Evolutionary conservation across 208 protist genomes (phyloP), one percentile per base, ranked within the genome.

Genomic region (Trypanosoma congolense): DNA sequence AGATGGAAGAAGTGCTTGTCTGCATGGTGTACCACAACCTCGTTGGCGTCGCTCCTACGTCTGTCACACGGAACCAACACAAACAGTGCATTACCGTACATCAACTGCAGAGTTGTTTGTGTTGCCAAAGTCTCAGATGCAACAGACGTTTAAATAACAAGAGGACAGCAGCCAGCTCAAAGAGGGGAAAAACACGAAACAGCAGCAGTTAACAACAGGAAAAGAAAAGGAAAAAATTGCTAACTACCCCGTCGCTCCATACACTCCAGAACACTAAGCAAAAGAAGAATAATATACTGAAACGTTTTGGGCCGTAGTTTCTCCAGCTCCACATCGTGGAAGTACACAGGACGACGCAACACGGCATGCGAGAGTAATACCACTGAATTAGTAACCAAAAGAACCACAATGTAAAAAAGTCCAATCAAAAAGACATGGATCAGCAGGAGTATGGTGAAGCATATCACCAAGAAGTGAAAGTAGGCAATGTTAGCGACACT

Each of bases 261-360:
- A 59, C 90, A 91, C 25, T 56, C 51, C 9, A 93, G 49, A 4
- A 74, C 45, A 4, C 85, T 41, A 4, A 93, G 31, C 16, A 72
- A 33, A 12, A 87, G 19, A 4, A 70, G 72, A 16, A 89, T 54
- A 6, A 75, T 48, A 55, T 90, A 86, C 56, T 90, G 75, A 21
- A 66, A 53, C 41, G 83, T 45, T 65, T 87, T 89, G 14, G 87
- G 83, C 4, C 87, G 71, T 29, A 70, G 74, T 61, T 91, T 93
- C 58, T 93, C 87, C 45, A 93, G 41, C 22, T 93, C 83, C 46
- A 89, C 83, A 51, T 93, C 83, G 47, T 93, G 80, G 67, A 91
- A 93, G 65, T 84, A 88, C 0, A 78, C 84, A 2, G 83, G 77
- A 29, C 68, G 69, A 31, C 83, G 78, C 19, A 65, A 69, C 31